Evolutionary conservation across 2,329 filamentous ascomycete species (phyloP).

Genomic region (Talaromyces sp.): DNA sequence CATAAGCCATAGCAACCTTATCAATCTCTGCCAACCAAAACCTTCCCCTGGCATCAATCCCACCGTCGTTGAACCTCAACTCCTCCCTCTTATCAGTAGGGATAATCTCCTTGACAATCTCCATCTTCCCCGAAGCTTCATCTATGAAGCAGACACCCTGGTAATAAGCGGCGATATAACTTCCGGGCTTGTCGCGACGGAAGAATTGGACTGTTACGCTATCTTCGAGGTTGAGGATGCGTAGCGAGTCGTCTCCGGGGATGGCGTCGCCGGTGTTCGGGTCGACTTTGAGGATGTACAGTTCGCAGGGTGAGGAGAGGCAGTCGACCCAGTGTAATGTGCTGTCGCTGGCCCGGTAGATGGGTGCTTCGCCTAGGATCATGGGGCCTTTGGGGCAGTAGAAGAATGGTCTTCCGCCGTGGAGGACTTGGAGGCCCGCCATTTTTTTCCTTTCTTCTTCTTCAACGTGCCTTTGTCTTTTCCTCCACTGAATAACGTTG

Average conservation of each 20-base stretch:
- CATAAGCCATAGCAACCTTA: constrained; percentile 29
- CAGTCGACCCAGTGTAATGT: constrained; percentile 32
- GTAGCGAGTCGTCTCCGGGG: constrained; percentile 21
- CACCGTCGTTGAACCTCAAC: constrained; percentile 35
- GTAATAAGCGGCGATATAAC: constrained; percentile 39
- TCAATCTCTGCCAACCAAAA: constrained; percentile 38
- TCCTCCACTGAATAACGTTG: too few species aligned
- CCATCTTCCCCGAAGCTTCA: constrained; percentile 32
- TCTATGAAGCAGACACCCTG: constrained; percentile 36
- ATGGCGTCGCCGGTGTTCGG: constrained; percentile 25
- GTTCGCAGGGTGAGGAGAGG: constrained; percentile 25
- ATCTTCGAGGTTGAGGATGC: constrained; percentile 28
- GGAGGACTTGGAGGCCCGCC: constrained; percentile 14
- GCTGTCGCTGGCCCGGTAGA: constrained; percentile 28
- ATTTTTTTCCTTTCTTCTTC: too few species aligned
- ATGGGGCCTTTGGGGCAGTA: constrained; percentile 21
- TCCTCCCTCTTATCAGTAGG: constrained; percentile 24
- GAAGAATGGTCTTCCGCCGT: constrained; percentile 18
- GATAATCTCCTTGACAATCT: constrained; percentile 36
- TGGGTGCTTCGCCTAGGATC: constrained; percentile 29
- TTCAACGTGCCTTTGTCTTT: too few species aligned
- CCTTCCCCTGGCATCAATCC: constrained; percentile 30
- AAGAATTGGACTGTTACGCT: constrained; percentile 35
- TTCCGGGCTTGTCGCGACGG: constrained; percentile 28
- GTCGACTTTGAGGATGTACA: constrained; percentile 33